Conservation (phyloP, 2,329 filamentous ascomycete species). For the Fusarium sp. region DNA sequence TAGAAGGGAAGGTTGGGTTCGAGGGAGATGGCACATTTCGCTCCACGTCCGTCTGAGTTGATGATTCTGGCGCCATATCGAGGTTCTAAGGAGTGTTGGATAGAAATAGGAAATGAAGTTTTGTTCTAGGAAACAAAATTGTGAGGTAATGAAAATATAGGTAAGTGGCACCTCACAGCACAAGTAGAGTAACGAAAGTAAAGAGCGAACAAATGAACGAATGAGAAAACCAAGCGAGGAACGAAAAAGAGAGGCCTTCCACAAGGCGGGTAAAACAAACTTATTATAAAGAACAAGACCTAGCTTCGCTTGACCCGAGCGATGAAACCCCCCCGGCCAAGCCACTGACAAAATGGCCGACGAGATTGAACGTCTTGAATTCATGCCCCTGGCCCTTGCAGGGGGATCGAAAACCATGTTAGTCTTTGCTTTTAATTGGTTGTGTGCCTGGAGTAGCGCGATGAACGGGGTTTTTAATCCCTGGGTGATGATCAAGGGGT, state of each 20-base stretch:
- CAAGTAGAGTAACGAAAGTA: slow-evolving; percentile 7
- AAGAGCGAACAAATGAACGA: slow-evolving; percentile 23
- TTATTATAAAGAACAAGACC: slow-evolving; percentile 19
- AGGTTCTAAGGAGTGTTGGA: neutral
- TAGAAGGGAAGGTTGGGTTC: slow-evolving; percentile 24
- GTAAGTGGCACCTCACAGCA: slow-evolving; percentile 18
- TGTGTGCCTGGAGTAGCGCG: neutral
- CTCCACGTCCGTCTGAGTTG: slow-evolving; percentile 39
- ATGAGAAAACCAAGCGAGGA: slow-evolving; percentile 9
- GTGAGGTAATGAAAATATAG: neutral
- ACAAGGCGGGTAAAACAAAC: slow-evolving; percentile 12
- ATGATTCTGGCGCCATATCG: slow-evolving; percentile 43
- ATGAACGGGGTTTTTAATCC: slow-evolving; percentile 17
- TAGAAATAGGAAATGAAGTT: neutral
- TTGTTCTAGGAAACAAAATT: neutral
- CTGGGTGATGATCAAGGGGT: slow-evolving; percentile 28
- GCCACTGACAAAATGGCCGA: slow-evolving; percentile 11
- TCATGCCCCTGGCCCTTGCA: slow-evolving; percentile 27
- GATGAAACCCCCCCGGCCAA: slow-evolving; percentile 20
- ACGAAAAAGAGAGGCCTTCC: slow-evolving; percentile 6
- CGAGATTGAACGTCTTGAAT: slow-evolving; percentile 15
- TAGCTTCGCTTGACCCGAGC: slow-evolving; percentile 14
- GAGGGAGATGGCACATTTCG: slow-evolving; percentile 17
- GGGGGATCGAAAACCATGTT: slow-evolving; percentile 10
- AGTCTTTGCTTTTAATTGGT: slow-evolving; percentile 28